Evolutionary conservation across 129 eudicot species (phyloP), one percentile per base, ranked within the genome.

Genomic region (Rutidosis leptorrhynchoides): DNA sequence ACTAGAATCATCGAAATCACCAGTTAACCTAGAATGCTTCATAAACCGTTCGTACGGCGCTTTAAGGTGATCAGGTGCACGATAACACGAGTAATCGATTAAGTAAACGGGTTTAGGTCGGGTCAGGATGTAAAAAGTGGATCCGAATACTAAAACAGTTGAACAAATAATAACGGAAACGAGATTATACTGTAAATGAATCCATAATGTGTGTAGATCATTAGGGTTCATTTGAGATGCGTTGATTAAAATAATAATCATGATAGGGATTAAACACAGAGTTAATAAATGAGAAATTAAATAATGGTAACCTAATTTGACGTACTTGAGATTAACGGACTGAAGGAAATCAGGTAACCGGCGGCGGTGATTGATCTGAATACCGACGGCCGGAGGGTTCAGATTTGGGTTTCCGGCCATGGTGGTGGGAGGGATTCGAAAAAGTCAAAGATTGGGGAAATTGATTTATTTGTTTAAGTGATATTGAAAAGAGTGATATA

Each of bases 281-380:
- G 62, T 57, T 15, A 57, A 57, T 15, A 57, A 26, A 57, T 57
- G 32, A 12, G 62, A 57, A 16, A 57, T 57, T 57, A 57, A 57
- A 28, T 57, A 57, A 57, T 57, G 62, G 27, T 57, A 57, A 5
- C 62, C 62, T 28, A 57, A 28, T 57, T 57, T 57, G 1, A 57
- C 62, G 27, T 57, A 26, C 62, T 57, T 57, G 37, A 57, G 62
- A 57, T 57, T 57, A 2, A 57, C 62, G 2, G 33, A 23, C 26
- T 57, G 62, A 16, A 57, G 35, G 9, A 57, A 57, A n/a, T 57
- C 62, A 5, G 62, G 62, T 26, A 57, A n/a, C 33, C 62, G 62
- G 62, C 62, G 62, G 22, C 27, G 62, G 22, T 57, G 62, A n/a
- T 57, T 57, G 62, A 57, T 57, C 62, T 57, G 62, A 28, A 57